A percentile compares a stretch with the other conserved stretches of the same genome.
phyloP scores from a whole-genome alignment of 2,329 filamentous ascomycete genomes.

The Phyllosticta paracitricarpa region DNA sequence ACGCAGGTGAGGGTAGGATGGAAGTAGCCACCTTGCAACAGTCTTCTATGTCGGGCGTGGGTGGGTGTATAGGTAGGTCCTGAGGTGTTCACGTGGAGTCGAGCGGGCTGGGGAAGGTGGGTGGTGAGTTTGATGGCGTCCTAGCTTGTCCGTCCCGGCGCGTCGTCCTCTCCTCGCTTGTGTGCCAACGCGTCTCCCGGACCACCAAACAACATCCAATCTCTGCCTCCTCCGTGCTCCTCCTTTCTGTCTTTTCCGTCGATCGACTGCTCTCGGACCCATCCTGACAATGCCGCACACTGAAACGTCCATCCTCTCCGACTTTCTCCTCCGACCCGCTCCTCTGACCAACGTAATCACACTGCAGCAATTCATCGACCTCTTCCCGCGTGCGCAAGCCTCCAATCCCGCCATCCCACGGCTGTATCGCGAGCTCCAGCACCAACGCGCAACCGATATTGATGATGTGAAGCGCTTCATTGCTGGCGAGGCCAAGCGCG shows the following conservation, averaged over 20 bases:
- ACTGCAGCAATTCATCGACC: conserved; percentile 61
- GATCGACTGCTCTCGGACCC: neutral
- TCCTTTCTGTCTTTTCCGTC: neutral
- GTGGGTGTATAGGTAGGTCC: neutral
- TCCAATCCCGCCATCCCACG: conserved; percentile 56
- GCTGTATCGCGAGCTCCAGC: conserved; percentile 71
- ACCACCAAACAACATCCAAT: neutral
- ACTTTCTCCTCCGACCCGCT: conserved; percentile 69
- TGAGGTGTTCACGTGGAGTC: conserved; percentile 6
- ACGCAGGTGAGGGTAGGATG: neutral
- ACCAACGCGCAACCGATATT: conserved; percentile 58
- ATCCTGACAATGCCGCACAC: conserved; percentile 52
- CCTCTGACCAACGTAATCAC: conserved; percentile 64
- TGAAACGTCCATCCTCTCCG: conserved; percentile 63
- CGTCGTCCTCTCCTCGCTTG: conserved; percentile 9
- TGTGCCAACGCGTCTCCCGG: conserved; percentile 8
- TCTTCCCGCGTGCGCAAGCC: conserved; percentile 62
- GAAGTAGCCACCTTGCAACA: neutral
- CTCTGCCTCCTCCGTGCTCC: neutral
- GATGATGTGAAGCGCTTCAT: conserved; percentile 59
- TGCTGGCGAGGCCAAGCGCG: conserved; percentile 51
- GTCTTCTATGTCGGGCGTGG: neutral
- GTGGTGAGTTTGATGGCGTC: conserved; percentile 6
- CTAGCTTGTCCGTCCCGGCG: conserved; percentile 2
- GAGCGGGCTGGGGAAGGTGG: neutral